Percentiles rank a stretch among this genome's conserved stretches.
Evolutionary conservation across 345 rosid genomes (phyloP).

Genomic region (Melaleuca alternifolia): DNA sequence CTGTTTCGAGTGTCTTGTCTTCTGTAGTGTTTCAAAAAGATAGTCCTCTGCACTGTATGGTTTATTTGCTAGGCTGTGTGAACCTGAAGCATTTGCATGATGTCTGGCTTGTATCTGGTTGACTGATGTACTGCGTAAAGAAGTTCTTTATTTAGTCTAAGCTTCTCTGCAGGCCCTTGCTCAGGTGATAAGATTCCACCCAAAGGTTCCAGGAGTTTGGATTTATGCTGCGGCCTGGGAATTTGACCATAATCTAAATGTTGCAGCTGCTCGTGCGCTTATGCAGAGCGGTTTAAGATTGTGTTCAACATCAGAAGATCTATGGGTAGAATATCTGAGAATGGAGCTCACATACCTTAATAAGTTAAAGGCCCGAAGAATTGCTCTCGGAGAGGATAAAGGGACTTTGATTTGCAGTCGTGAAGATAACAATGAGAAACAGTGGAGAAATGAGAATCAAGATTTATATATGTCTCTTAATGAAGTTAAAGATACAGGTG

Average conservation of each 20-base stretch:
- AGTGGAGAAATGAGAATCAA: conserved; percentile 61
- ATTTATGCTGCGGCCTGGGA: conserved; percentile 99
- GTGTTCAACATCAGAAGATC: conserved; percentile 70
- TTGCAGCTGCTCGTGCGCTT: conserved; percentile 72
- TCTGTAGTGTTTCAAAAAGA: neutral
- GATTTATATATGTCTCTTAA: conserved; percentile 65
- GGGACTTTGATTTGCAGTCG: conserved; percentile 43
- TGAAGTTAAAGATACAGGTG: conserved; percentile 16
- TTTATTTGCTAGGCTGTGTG: neutral
- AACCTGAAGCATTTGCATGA: neutral
- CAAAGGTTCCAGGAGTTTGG: conserved; percentile 80
- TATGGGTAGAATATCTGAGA: conserved; percentile 87
- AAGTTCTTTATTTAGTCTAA: neutral
- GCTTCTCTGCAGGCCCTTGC: conserved; percentile 45
- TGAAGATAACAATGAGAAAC: conserved; percentile 23
- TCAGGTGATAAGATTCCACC: conserved; percentile 77
- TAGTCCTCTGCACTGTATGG: neutral
- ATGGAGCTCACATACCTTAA: conserved; percentile 89
- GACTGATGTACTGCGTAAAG: neutral
- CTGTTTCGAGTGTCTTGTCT: neutral
- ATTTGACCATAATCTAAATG: conserved; percentile 74
- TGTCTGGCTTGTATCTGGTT: neutral
- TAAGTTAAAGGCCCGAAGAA: conserved; percentile 71
- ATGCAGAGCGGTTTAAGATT: conserved; percentile 86
- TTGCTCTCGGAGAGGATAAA: conserved; percentile 69